Evolutionary conservation across 1,139 yeast genomes (phyloP).

Genomic region (Pichia sp.): DNA sequence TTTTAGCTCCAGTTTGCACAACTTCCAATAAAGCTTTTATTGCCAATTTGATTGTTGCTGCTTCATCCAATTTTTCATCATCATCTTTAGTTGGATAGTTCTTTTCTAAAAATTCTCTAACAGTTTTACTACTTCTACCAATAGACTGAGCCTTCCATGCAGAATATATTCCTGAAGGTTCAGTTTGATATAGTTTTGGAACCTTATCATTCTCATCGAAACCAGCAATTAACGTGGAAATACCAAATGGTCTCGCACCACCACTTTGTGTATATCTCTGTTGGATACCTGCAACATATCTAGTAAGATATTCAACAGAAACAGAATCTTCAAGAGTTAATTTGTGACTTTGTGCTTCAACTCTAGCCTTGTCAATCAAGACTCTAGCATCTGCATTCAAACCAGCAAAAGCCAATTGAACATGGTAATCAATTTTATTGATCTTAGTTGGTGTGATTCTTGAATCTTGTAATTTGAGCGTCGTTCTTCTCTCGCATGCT

Average conservation of each 20-base stretch:
- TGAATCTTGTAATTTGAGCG: constrained; percentile 91
- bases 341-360: constrained; percentile 95
- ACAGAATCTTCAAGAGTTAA: constrained; percentile 93
- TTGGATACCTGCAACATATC: constrained; percentile 94
- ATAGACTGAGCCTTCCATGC: constrained; percentile 99
- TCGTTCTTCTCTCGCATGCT: constrained; percentile 95
- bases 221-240: constrained; percentile 91
- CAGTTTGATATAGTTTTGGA: constrained; percentile 89
- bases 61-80: constrained; percentile 50
- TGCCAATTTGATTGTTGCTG: constrained; percentile 72
- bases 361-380: constrained; percentile 88
- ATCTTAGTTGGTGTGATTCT: constrained; percentile 93
- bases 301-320: constrained; percentile 83
- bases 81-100: constrained; percentile 41
- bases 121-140: constrained; percentile 93
- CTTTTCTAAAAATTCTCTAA: constrained; percentile 90
- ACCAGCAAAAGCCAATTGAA: constrained; percentile 92
- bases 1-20: constrained; percentile 96
- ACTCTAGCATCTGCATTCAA: constrained; percentile 96
- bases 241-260: constrained; percentile 93
- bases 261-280: constrained; percentile 98
- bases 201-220: constrained; percentile 78
- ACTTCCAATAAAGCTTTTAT: constrained; percentile 87
- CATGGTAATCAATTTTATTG: constrained; percentile 85
- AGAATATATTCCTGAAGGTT: constrained; percentile 94